A percentile compares a stretch with the other conserved stretches of the same genome.
Conservation (phyloP, 208 protist species). For the Wallacemonas rigidus region DNA sequence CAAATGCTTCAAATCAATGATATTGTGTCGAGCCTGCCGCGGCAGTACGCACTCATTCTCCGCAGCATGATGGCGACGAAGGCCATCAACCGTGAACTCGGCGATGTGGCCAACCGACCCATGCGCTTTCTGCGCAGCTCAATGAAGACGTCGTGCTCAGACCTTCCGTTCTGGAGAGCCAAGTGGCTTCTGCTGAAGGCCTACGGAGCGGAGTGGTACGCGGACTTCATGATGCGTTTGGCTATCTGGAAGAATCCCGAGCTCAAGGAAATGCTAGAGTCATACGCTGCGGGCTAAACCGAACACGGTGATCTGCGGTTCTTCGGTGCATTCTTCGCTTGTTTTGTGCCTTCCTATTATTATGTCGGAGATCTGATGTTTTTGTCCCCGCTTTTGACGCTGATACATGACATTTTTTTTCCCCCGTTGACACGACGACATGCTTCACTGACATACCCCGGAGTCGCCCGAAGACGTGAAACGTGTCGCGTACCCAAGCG, state of each 20-base stretch:
- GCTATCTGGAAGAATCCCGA: conserved; percentile 69
- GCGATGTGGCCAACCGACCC: conserved; percentile 70
- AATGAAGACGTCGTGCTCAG: conserved; percentile 42
- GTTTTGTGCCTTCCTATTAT: neutral
- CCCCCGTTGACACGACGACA: no score
- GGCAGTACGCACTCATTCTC: conserved; percentile 87
- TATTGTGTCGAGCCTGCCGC: conserved; percentile 77
- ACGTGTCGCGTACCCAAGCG: no score
- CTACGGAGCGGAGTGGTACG: conserved; percentile 60
- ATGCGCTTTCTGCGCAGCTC: conserved; percentile 85
- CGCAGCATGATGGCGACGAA: conserved; percentile 89
- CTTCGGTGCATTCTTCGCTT: neutral
- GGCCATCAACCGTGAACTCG: conserved; percentile 84
- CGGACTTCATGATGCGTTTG: conserved; percentile 48
- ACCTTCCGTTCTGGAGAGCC: conserved; percentile 36
- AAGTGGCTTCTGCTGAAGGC: conserved; percentile 45
- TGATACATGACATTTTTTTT: no score
- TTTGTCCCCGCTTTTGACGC: no score
- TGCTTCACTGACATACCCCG: no score
- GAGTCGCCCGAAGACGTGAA: no score
- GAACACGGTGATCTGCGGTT: neutral
- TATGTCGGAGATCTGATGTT: no score
- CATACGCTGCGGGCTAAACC: conserved; percentile 15
- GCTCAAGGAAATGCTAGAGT: conserved; percentile 48
- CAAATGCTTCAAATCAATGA: conserved; percentile 81